Base-by-base conservation (phyloP, 2,329 filamentous ascomycete species). In the Stemphylium beticola region DNA sequence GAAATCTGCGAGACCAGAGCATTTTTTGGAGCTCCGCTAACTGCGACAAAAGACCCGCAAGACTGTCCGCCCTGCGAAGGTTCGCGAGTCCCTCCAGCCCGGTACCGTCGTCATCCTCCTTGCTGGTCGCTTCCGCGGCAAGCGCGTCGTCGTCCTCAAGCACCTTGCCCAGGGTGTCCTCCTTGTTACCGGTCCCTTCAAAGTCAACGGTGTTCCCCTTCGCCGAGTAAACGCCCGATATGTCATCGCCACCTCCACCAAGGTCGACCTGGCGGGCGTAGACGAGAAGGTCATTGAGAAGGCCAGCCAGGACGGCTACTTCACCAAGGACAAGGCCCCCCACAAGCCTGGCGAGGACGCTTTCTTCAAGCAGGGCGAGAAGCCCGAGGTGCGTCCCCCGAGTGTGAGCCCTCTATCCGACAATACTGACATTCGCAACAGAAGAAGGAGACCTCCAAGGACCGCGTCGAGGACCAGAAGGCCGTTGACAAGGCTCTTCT, bases 331-430 rank as follows among this genome's bases (percentile, higher is more conserved):
- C 81, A 96, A 96, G 88, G 83, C 81, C 73, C 87, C 92, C 82
- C 92, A 96, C 85, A 96, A 97, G 90, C 89, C 91, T 74, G 88
- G 89, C 75, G 93, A 99, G 87, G 93, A 97, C 80, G 91, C 93
- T 79, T 99, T 99, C 88, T 97, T 98, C 89, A 93, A 95, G 88
- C 92, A 97, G 87, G 85, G 93, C 81, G 93, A 97, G 89, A 96
- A 96, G 88, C 85, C 91, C 78, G 86, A 96, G 92, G 92, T 96
- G 87, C 69, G 90, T 73, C 53, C 20, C 44, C 42, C 34, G 32
- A 15, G 40, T 11, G 26, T 18, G 17, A 20, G 15, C 12, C 12
- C 10, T 12, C 6, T 38, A 15, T 10, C 36, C 34, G 52, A 47
- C 31, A 14, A 22, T 41, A 60, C 63, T 70, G 51, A 72, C 58